phyloP scores from a whole-genome alignment of 1,139 yeast genomes.

The Blastobotrys persicus region DNA sequence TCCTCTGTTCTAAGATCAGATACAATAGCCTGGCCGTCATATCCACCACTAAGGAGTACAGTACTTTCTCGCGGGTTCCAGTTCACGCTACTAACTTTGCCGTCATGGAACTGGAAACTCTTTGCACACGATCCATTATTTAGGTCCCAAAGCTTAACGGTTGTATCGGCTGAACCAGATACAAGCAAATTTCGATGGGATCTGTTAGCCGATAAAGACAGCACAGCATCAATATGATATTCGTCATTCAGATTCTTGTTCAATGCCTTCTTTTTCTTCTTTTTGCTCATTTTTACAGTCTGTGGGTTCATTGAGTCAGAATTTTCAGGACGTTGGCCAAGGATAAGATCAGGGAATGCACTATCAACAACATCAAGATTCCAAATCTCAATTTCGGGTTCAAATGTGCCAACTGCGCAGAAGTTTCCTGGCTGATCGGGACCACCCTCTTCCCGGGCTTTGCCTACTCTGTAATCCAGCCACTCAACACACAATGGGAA shows the following conservation, averaged over 20 bases:
- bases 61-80: slow-evolving; percentile 84
- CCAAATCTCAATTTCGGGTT: slow-evolving; percentile 97
- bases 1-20: slow-evolving; percentile 84
- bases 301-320: slow-evolving; percentile 41
- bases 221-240: slow-evolving; percentile 92
- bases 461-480: slow-evolving; percentile 61
- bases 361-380: slow-evolving; percentile 88
- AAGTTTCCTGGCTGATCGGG: slow-evolving; percentile 67
- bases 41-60: slow-evolving; percentile 86
- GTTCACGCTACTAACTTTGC: slow-evolving; percentile 80
- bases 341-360: slow-evolving; percentile 89
- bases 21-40: slow-evolving; percentile 76
- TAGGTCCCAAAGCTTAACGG: slow-evolving; percentile 94
- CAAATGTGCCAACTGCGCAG: slow-evolving; percentile 96
- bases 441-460: slow-evolving; percentile 31
- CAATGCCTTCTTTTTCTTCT: slow-evolving; percentile 53
- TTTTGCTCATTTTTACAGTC: slow-evolving; percentile 41
- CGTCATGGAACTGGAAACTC: slow-evolving; percentile 54
- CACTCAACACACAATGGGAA: slow-evolving; percentile 97
- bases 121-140: slow-evolving; percentile 66
- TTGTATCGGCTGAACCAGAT: slow-evolving; percentile 92
- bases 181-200: slow-evolving; percentile 82
- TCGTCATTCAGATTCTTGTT: slow-evolving; percentile 56
- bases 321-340: slow-evolving; percentile 70
- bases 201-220: slow-evolving; percentile 80